A percentile compares a stretch with the other conserved stretches of the same genome.
Conservation (phyloP, 306 rosid species). For the Sesbania bispinosa region DNA sequence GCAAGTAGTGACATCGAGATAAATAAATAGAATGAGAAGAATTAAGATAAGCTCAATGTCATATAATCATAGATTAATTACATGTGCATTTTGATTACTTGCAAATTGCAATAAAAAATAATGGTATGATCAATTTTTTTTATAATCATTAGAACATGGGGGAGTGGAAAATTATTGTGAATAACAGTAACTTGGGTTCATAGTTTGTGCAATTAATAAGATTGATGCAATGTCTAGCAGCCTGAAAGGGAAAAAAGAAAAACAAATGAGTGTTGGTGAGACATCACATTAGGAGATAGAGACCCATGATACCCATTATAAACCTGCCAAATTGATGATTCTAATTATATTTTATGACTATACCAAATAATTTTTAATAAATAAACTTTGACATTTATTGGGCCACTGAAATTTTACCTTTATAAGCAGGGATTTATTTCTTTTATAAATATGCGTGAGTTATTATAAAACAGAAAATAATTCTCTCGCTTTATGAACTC, state of each 20-base stretch:
- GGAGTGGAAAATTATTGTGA: background rate
- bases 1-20: background rate
- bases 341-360: background rate
- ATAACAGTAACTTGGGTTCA: background rate
- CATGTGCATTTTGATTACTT: background rate
- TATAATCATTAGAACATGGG: background rate
- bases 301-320: background rate
- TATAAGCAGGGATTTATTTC: background rate
- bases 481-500: too few species aligned
- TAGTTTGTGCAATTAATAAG: background rate
- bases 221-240: background rate
- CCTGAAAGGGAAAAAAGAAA: background rate
- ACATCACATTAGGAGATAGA: constrained; percentile 9
- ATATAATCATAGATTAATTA: background rate
- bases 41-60: constrained; percentile 5
- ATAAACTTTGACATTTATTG: background rate
- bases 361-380: background rate
- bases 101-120: background rate
- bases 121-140: background rate
- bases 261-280: constrained; percentile 10
- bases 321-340: background rate
- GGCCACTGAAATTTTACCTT: background rate
- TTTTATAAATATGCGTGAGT: background rate
- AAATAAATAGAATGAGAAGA: background rate
- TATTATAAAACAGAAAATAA: too few species aligned